Evolutionary conservation across 2,329 filamentous ascomycete species (phyloP), one percentile per base, ranked within the genome.

Genomic region (Sarocladium kiliense): DNA sequence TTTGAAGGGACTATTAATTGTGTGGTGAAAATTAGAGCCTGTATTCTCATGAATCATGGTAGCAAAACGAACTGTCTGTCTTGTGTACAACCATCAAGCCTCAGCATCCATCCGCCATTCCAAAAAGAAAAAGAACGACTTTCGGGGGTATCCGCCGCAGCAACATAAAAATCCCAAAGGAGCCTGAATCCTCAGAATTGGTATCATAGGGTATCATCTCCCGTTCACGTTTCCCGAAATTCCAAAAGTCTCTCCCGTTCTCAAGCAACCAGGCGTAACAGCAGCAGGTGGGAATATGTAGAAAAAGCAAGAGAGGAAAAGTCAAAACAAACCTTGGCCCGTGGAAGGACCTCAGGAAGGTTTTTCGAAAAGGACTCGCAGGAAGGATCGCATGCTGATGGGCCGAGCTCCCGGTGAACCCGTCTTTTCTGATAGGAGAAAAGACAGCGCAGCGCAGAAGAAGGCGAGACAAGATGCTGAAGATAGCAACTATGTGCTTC

Each of bases 181-280:
- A 51, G 47, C 47, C 47, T 51, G 47, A 51, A 51, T 51, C 47
- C 47, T 34, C 47, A 51, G 10, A 36, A 51, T 49, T 25, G 27
- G 27, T 51, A 51, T 51, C 47, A 51, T 51, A 51, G 47, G 47
- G 47, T 51, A 51, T 51, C 47, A 36, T 51, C 47, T 51, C 47
- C 25, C 47, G 18, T 41, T 16, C 7, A 4, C 44, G 18, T 30
- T 16, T 16, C 26, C 41, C 44, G 41, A 44, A 41, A 41, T 41
- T 6, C 10, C 37, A n/a, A 41, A 12, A n/a, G 9, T 25, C 21
- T n/a, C 16, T 10, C 44, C 44, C 25, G 3, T 16, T 9, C 41
- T 18, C 18, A 44, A 44, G 23, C 19, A 44, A 44, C 10, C n/a
- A 18, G 3, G 7, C 19, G 19, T 23, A 18, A 23, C 44, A 47